Percentiles rank a stretch among this genome's conserved stretches.
phyloP scores from a whole-genome alignment of 345 rosid species.

The Pseudoturritis turrita region DNA sequence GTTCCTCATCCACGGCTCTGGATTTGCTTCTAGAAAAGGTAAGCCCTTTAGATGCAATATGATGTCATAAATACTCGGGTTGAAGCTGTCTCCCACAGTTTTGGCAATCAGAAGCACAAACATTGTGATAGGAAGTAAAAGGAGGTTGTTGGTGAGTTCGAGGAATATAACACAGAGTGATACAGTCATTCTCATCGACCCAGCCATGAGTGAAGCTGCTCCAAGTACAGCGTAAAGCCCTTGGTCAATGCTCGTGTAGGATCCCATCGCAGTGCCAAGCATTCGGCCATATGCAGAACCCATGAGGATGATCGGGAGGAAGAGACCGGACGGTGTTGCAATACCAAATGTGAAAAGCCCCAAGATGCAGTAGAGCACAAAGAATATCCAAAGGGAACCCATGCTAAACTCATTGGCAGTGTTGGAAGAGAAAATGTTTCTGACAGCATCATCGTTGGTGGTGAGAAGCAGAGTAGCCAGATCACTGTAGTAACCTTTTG shows the following conservation, averaged over 20 bases:
- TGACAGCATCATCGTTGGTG: slow-evolving; percentile 89
- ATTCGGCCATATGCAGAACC: slow-evolving; percentile 89
- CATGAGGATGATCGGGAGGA: slow-evolving; percentile 87
- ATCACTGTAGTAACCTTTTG: slow-evolving; percentile 82
- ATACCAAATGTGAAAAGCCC: slow-evolving; percentile 88
- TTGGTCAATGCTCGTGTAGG: slow-evolving; percentile 74
- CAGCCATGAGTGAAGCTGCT: slow-evolving; percentile 95
- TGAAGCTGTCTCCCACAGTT: slow-evolving; percentile 83
- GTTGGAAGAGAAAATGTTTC: slow-evolving; percentile 77
- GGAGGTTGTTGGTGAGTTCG: slow-evolving; percentile 91
- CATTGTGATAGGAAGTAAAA: slow-evolving; percentile 82
- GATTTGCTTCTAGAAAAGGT: slow-evolving; percentile 90
- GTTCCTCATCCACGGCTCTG: slow-evolving; percentile 97
- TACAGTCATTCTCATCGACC: slow-evolving; percentile 98
- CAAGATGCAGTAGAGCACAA: slow-evolving; percentile 60
- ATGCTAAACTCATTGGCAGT: slow-evolving; percentile 55
- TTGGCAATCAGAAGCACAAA: slow-evolving; percentile 79
- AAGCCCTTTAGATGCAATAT: slow-evolving; percentile 79
- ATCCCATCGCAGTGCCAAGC: slow-evolving; percentile 66
- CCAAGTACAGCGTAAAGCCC: slow-evolving; percentile 96
- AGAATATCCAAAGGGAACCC: slow-evolving; percentile 62
- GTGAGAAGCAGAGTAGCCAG: slow-evolving; percentile 86
- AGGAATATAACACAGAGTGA: slow-evolving; percentile 93
- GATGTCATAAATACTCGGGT: slow-evolving; percentile 81
- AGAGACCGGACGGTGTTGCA: slow-evolving; percentile 94